These are phyloP conservation scores for Suillus subluteus DNA, from an alignment of 768 basidiomycete species.

Conservation along the genomic window DNA sequence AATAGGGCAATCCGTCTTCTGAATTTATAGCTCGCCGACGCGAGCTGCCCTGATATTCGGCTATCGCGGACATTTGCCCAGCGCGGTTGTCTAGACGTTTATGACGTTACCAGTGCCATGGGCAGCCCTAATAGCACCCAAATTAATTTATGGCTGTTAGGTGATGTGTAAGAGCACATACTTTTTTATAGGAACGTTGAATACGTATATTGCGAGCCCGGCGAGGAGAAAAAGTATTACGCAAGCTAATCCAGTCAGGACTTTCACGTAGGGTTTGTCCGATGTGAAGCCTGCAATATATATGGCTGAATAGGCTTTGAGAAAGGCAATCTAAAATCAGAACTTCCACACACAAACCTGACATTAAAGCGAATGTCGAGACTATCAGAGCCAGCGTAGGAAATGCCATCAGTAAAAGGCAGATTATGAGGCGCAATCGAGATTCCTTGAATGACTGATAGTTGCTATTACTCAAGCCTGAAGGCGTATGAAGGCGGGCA, in stretches of 20 bases:
- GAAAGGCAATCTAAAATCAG: background rate
- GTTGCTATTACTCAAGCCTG: background rate
- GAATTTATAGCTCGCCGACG: no score
- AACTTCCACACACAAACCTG: background rate
- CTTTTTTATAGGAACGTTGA: background rate
- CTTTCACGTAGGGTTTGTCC: background rate
- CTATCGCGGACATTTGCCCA: no score
- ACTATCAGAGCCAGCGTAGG: background rate
- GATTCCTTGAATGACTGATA: background rate
- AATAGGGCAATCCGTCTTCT: background rate
- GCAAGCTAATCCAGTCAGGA: background rate
- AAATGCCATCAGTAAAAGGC: background rate
- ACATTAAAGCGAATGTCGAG: background rate
- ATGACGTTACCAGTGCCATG: background rate
- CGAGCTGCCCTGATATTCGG: no score
- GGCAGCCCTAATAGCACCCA: background rate
- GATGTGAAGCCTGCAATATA: background rate
- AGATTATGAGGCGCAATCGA: background rate
- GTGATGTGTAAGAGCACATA: background rate
- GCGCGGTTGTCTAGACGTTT: no score
- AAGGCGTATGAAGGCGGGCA: background rate
- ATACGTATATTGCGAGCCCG: background rate
- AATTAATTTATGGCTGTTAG: background rate
- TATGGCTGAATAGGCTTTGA: background rate
- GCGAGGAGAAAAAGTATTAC: accelerated